A percentile compares a stretch with the other conserved stretches of the same genome.
These are phyloP conservation scores for Asterionellopsis glacialis DNA, from an alignment of 108 stramenopile species.

Conservation along the genomic window DNA sequence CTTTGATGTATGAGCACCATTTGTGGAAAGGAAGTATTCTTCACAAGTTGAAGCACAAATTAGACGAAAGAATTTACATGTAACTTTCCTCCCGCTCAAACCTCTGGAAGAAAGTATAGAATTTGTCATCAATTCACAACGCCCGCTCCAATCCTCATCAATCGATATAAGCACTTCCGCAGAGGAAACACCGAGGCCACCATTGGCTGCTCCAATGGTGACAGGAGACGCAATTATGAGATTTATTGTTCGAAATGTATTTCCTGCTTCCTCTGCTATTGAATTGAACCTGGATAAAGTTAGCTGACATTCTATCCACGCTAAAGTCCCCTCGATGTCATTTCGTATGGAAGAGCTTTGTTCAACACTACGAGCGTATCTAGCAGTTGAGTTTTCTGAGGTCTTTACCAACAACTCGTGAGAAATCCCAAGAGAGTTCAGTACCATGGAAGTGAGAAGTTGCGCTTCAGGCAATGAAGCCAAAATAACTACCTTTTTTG, in stretches of 20 bases:
- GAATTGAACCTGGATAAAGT: constrained; percentile 43
- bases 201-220: constrained; percentile 35
- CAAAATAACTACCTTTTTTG: constrained; percentile 62
- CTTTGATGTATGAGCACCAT: too few relatives aligned
- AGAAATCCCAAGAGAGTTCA: constrained; percentile 60
- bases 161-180: constrained; percentile 66
- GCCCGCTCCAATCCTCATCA: constrained; percentile 88
- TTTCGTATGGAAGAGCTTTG: not conserved
- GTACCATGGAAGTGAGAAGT: constrained; percentile 47
- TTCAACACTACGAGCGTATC: not conserved
- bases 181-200: constrained; percentile 52
- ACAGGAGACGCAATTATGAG: constrained; percentile 66
- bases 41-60: constrained; percentile 56
- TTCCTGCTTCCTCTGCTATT: not conserved
- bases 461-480: constrained; percentile 58
- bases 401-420: constrained; percentile 38
- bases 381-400: not conserved
- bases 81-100: not conserved
- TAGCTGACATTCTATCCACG: constrained; percentile 54
- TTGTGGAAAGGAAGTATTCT: constrained; percentile 29
- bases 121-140: constrained; percentile 33
- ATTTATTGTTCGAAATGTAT: constrained; percentile 8
- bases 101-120: constrained; percentile 18
- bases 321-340: not conserved
- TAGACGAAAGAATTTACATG: constrained; percentile 50